Conservation (phyloP, 2,329 filamentous ascomycete genomes). For the Scolecobasidium constrictum region DNA sequence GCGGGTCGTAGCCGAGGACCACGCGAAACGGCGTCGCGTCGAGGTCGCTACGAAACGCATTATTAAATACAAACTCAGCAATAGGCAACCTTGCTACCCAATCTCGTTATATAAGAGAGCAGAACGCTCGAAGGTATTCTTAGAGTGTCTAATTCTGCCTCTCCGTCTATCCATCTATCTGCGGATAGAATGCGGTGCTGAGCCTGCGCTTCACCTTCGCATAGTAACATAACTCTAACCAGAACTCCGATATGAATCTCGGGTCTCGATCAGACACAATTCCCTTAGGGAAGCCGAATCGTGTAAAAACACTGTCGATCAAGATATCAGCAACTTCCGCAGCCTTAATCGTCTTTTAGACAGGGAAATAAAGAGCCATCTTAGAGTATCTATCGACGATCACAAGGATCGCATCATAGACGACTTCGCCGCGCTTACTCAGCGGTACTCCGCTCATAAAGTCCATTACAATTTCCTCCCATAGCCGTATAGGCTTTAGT, state of each 20-base stretch:
- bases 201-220: constrained; percentile 9
- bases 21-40: not conserved
- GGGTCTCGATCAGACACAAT: constrained; percentile 11
- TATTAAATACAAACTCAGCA: constrained; percentile 5
- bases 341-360: constrained; percentile 12
- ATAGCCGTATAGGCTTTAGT: constrained; percentile 3
- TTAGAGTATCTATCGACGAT: constrained; percentile 17
- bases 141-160: constrained; percentile 10
- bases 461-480: constrained; percentile 12
- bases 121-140: constrained; percentile 11
- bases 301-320: not conserved
- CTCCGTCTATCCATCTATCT: constrained; percentile 13
- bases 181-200: constrained; percentile 10
- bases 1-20: not conserved
- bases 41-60: not conserved
- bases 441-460: constrained; percentile 13
- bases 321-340: constrained; percentile 6
- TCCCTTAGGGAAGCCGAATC: constrained; percentile 7
- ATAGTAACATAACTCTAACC: constrained; percentile 7
- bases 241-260: constrained; percentile 11
- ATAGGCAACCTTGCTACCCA: constrained; percentile 2
- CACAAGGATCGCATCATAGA: constrained; percentile 14
- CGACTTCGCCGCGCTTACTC: not conserved
- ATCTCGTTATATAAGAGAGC: not conserved
- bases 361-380: constrained; percentile 12